Conservation (phyloP, 768 basidiomycete genomes). For the Zangia roseola region DNA sequence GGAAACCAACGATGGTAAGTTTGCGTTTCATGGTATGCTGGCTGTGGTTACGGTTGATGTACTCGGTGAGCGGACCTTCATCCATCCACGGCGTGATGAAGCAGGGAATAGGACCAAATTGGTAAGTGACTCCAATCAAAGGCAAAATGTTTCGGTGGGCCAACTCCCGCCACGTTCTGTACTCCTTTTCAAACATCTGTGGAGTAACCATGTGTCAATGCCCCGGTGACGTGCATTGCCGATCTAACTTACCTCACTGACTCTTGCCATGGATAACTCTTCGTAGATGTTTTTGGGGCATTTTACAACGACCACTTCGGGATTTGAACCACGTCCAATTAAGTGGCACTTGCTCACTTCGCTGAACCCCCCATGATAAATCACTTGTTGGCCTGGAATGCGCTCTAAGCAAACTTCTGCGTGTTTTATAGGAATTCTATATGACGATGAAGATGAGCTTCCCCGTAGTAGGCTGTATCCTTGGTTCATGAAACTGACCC, state of each 20-base stretch:
- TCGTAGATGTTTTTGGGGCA: slow-evolving; percentile 2
- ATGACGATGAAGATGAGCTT: not conserved
- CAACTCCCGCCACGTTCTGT: slow-evolving; percentile 1
- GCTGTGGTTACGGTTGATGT: slow-evolving; percentile 1
- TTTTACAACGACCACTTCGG: slow-evolving; percentile 15
- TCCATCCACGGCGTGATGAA: slow-evolving; percentile 15
- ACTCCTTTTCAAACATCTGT: slow-evolving; percentile 11
- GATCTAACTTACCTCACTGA: slow-evolving; percentile 5
- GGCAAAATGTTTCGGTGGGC: slow-evolving; percentile 12
- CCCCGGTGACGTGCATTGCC: not conserved
- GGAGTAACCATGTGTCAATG: not conserved
- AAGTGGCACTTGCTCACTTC: slow-evolving; percentile 1
- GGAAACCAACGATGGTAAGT: slow-evolving; percentile 3
- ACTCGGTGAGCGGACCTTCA: slow-evolving; percentile 9
- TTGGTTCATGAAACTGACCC: not conserved
- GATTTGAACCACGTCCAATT: slow-evolving; percentile 1
- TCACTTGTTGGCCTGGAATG: slow-evolving; percentile 7
- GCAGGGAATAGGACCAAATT: slow-evolving; percentile 7
- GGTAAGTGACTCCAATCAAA: slow-evolving; percentile 11
- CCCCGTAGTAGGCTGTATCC: no score
- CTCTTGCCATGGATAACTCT: not conserved
- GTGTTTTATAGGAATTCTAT: not conserved
- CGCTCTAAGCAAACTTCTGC: slow-evolving; percentile 1
- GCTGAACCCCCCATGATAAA: slow-evolving; percentile 14
- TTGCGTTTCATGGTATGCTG: slow-evolving; percentile 2